These are phyloP conservation scores for Parietichytrium sp. DNA, from an alignment of 108 stramenopile genomes.

Conservation along the genomic window DNA sequence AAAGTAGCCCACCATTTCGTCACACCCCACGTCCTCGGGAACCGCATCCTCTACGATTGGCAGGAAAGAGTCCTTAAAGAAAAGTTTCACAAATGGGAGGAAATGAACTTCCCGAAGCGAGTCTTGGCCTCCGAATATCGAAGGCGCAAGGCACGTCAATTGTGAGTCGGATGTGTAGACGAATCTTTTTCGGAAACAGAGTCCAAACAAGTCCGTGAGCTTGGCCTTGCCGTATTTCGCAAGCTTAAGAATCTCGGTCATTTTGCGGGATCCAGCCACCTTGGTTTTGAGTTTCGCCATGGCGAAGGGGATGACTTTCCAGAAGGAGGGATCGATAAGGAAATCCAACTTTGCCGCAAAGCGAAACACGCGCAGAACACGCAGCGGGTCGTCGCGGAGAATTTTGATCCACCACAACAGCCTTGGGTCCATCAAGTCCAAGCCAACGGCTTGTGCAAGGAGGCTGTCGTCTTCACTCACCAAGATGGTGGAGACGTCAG, in stretches of 20 bases:
- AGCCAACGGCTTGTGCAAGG: not conserved
- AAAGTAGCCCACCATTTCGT: not conserved
- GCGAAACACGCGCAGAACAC: constrained; percentile 19
- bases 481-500: not conserved
- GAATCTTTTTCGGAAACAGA: constrained; percentile 15
- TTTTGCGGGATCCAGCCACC: constrained; percentile 24
- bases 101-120: not conserved
- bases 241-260: constrained; percentile 30
- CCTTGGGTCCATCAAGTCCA: not conserved
- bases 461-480: not conserved
- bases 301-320: constrained; percentile 33
- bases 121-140: constrained; percentile 6
- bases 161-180: not conserved
- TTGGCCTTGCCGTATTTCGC: constrained; percentile 17
- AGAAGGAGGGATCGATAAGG: not conserved
- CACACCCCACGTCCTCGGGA: not conserved
- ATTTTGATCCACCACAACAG: constrained; percentile 25
- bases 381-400: constrained; percentile 34
- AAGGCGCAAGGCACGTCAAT: not conserved
- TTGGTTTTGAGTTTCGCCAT: not conserved
- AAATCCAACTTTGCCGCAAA: constrained; percentile 35
- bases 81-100: not conserved
- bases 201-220: not conserved
- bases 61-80: constrained; percentile 1
- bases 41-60: not conserved